Evolutionary conservation across 225 moss, liverwort and hornwort genomes (phyloP).

Genomic region (Thuidium tamariscinum): DNA sequence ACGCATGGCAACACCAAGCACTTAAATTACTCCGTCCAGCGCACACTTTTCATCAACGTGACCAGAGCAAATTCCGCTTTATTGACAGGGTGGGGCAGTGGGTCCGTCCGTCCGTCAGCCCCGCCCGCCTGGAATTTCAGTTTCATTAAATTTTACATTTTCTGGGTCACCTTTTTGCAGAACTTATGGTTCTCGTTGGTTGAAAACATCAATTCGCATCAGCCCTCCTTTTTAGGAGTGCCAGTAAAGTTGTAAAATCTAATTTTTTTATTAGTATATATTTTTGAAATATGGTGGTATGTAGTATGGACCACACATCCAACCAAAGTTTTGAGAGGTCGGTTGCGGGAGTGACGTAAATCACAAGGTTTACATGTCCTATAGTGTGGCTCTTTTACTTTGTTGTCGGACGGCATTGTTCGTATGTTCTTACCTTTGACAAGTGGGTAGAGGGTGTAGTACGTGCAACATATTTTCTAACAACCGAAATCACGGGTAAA

Average conservation of each 20-base stretch:
- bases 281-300: too few species aligned
- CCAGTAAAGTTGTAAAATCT: background rate
- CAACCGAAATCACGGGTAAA: accelerated
- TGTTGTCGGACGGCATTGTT: background rate
- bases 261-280: too few species aligned
- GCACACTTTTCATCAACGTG: background rate
- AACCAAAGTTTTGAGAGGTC: background rate
- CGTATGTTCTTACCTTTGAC: background rate
- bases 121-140: background rate
- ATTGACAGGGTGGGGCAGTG: too few species aligned
- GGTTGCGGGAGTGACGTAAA: background rate
- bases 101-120: too few species aligned
- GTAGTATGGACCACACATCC: background rate
- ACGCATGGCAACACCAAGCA: background rate
- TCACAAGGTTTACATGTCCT: background rate
- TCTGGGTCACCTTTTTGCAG: background rate
- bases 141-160: background rate
- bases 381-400: background rate
- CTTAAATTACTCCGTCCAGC: too few species aligned
- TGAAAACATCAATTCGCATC: too few species aligned
- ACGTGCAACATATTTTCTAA: background rate
- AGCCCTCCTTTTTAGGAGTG: background rate
- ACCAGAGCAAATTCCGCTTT: background rate
- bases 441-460: too few species aligned
- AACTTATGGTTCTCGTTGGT: background rate